Evolutionary conservation across 768 basidiomycete species (phyloP), one percentile per base, ranked within the genome.

Genomic region (Grammothele lineata): DNA sequence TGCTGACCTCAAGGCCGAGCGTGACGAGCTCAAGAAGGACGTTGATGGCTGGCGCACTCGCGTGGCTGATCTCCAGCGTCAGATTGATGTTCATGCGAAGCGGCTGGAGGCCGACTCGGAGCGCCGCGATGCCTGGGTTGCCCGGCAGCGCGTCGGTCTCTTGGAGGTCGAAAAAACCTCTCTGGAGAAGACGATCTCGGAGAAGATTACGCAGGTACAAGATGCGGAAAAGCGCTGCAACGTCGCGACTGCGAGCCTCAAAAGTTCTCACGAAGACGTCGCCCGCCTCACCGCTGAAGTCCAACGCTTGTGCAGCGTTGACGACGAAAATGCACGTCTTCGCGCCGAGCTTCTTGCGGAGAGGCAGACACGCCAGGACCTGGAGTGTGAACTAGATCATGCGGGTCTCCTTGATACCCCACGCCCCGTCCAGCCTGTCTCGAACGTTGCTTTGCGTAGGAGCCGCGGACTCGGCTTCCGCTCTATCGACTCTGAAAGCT

Each of bases 21-120:
- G 94, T 24, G 94, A 98, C 58, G 86, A 92, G 48, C 72, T 97
- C 41, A 85, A 85, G 63, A 80, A 82, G 42, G 93, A 97, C 64
- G 83, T 92, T 0, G 86, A 92, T 54, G 87, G 86, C 0, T 95
- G 92, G 91, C 76, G 87, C 51, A 74, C 67, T 26, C 76, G 93
- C 19, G 87, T 92, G 38, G 72, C 71, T 12, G 85, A 87, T 58
- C 72, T 90, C 57, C 89, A 95, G 57, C 82, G 78, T 45, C 83
- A 84, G 55, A 66, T 81, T 19, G 69, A 72, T 34, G 68, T 82
- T 30, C 76, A 95, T 40, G 75, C 79, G 21, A 78, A 77, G 50
- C 72, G 86, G 10, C 74, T 91, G 12, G 88, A 92, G 37, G 72
- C 69, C n/a, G 60, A 59, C 30, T 66, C 72, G n/a, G 90, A 92